Base-by-base conservation (phyloP, 768 basidiomycete species). In the Scleroderma bovista region DNA sequence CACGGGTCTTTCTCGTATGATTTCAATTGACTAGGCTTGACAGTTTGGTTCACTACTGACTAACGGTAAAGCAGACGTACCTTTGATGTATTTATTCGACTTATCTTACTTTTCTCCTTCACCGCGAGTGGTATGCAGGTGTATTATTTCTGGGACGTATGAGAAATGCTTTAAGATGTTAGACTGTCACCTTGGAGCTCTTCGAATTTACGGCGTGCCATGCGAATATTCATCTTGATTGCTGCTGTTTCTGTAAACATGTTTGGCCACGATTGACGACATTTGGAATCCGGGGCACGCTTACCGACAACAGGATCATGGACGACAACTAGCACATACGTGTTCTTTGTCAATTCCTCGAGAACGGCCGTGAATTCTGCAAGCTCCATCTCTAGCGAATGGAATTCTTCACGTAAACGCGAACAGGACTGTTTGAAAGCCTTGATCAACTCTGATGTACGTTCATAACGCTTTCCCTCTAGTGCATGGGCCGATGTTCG, bases 371-470 rank as follows among this genome's bases (percentile, higher is more conserved):
- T 91, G 63, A 90, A 94, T 55, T 89, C 84, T 36, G 80, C 74
- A 10, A 90, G 75, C 59, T 92, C 88, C 80, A 95, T 84, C 69
- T 93, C 88, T 24, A 94, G 75, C 6, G 86, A 81, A 52, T 86
- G 79, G 60, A 94, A 94, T 53, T 93, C 91, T 60, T 89, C 86
- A 17, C 86, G 81, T 29, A 90, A 75, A 39, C 84, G 89, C 50
- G 87, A 80, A 67, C 93, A 96, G 17, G 89, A 86, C 57, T 91
- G 83, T 61, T 95, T 93, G 75, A 98, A 97, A 3, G 86, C 84
- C 70, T 98, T 98, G 71, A 99, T 86, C 52, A 96, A 80, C 68
- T 97, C 93, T 10, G 87, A 89, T 17, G 89, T 90, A 38, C 88
- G 83, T 66, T 91, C 89, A 63, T 90, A 89, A 23, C 89, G 82